Evolutionary conservation across 371 early-diverging fungal species (phyloP).

Genomic region (Mucor sp.): DNA sequence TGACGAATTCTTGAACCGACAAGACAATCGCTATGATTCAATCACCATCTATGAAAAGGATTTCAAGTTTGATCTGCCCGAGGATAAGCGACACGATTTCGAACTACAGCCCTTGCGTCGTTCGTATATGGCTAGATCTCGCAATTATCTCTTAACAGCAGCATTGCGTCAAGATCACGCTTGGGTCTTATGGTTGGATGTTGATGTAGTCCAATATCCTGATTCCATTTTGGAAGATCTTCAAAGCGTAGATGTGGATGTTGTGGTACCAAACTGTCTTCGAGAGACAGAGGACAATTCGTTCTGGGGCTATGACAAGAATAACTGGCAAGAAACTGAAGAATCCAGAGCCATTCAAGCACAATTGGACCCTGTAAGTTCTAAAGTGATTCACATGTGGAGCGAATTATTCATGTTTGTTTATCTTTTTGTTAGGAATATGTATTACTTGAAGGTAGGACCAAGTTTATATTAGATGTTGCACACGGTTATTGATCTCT

Average conservation of each 20-base stretch:
- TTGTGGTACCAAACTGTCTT: constrained; percentile 68
- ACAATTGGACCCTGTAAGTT: constrained; percentile 48
- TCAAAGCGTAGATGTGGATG: constrained; percentile 63
- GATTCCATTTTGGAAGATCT: constrained; percentile 54
- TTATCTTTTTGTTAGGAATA: constrained; percentile 26
- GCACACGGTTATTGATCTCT: not conserved
- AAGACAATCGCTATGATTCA: constrained; percentile 40
- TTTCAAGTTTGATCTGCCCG: constrained; percentile 47
- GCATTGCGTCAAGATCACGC: constrained; percentile 57
- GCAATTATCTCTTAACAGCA: constrained; percentile 58
- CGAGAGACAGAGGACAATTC: constrained; percentile 33
- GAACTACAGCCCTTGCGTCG: constrained; percentile 56
- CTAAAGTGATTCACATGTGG: not conserved
- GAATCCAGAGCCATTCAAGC: constrained; percentile 53
- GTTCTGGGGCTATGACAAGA: constrained; percentile 63
- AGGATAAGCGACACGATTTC: constrained; percentile 55
- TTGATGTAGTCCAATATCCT: constrained; percentile 64
- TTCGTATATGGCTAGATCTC: constrained; percentile 58
- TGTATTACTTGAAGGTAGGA: constrained; percentile 41
- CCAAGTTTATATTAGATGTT: not conserved
- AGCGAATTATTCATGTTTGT: constrained; percentile 1
- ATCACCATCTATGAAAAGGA: constrained; percentile 59
- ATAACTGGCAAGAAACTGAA: constrained; percentile 68
- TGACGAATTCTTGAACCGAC: constrained; percentile 27
- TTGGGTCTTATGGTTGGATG: constrained; percentile 73